Evolutionary conservation across 2,329 filamentous ascomycete genomes (phyloP).

Genomic region (Phoma sp.): DNA sequence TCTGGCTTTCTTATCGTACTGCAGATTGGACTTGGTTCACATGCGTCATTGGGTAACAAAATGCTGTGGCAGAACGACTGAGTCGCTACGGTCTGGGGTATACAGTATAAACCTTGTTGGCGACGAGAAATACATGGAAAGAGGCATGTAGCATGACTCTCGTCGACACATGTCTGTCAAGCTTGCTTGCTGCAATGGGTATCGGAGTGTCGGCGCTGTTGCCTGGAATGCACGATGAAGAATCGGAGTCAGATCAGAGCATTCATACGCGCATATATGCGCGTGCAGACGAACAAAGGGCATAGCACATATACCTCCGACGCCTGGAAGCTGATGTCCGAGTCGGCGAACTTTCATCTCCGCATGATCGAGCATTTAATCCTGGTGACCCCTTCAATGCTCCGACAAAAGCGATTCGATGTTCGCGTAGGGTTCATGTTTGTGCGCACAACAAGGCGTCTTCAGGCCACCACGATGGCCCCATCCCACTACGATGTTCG

Average conservation of each 20-base stretch:
- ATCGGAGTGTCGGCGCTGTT: background rate
- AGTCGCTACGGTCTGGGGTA: too few relatives aligned
- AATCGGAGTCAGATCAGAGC: background rate
- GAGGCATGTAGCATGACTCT: too few relatives aligned
- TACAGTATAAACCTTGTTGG: too few relatives aligned
- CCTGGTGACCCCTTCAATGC: background rate
- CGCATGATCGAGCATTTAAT: background rate
- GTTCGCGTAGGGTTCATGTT: background rate
- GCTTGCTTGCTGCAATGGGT: background rate
- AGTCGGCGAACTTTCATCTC: background rate
- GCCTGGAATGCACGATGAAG: background rate
- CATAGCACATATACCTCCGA: background rate
- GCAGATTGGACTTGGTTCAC: too few relatives aligned
- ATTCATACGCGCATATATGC: too few relatives aligned
- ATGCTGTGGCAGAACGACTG: too few relatives aligned
- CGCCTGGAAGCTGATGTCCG: background rate
- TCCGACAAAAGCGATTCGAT: background rate
- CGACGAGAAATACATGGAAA: too few relatives aligned
- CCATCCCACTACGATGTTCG: background rate
- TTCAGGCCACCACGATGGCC: constrained; percentile 7
- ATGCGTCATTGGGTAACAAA: too few relatives aligned
- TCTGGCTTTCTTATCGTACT: too few relatives aligned
- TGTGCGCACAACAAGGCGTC: background rate
- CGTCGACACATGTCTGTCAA: background rate
- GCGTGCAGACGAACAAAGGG: background rate